phyloP scores from a whole-genome alignment of 306 rosid genomes.

The Quillaja saponaria region DNA sequence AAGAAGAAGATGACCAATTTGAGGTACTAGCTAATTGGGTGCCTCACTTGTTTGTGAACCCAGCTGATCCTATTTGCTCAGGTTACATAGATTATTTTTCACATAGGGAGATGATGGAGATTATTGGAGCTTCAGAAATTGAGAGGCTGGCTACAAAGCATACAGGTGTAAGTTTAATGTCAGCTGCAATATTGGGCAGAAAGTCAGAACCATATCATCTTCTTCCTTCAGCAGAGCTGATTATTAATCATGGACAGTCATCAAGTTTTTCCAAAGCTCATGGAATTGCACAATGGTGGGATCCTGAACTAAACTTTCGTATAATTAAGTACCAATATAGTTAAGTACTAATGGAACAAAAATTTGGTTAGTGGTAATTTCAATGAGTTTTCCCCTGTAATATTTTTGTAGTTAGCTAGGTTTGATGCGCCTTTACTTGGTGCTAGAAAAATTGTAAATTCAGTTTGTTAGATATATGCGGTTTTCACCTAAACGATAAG shows the following conservation, averaged over 20 bases:
- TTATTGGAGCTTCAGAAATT: constrained; percentile 16
- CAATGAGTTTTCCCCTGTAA: no score
- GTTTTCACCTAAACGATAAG: neutral
- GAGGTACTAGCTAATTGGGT: constrained; percentile 15
- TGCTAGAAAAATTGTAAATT: no score
- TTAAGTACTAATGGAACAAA: no score
- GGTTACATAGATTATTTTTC: constrained; percentile 39
- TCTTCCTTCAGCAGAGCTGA: constrained; percentile 37
- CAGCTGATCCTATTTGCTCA: constrained; percentile 24
- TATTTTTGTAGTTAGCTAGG: no score
- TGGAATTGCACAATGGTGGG: constrained; percentile 38
- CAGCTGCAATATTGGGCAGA: neutral
- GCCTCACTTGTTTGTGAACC: constrained; percentile 40
- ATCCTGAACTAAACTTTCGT: constrained; percentile 12
- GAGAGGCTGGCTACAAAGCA: constrained; percentile 25
- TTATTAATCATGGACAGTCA: constrained; percentile 10
- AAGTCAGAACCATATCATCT: constrained; percentile 25
- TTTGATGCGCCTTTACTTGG: no score
- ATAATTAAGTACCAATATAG: no score
- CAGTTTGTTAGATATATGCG: no score
- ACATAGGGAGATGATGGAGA: constrained; percentile 31
- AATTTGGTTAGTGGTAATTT: no score
- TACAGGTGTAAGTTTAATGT: constrained; percentile 9
- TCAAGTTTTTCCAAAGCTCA: constrained; percentile 16
- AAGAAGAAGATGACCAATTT: neutral